Conservation (phyloP, 2,329 filamentous ascomycete genomes). For the Knufia petricola region DNA sequence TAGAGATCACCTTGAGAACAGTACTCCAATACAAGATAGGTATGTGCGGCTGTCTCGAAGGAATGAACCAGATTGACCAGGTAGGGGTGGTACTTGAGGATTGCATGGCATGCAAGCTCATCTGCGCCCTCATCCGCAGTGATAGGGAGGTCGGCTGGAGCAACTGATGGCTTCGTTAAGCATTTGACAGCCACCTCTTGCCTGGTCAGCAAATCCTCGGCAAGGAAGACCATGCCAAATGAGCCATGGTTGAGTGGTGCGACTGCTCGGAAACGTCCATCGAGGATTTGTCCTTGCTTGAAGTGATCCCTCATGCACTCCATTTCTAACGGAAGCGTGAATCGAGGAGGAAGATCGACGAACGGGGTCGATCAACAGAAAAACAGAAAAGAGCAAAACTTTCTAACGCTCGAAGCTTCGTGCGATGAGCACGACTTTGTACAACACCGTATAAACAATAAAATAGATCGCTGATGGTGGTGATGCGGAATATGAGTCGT, state of each 20-base stretch:
- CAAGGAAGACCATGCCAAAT: slow-evolving; percentile 97
- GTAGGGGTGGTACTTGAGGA: slow-evolving; percentile 71
- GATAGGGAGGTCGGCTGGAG: slow-evolving; percentile 38
- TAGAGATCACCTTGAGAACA: slow-evolving; percentile 94
- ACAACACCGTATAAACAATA: slow-evolving; percentile 19
- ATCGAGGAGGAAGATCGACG: neutral
- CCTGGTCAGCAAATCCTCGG: slow-evolving; percentile 65
- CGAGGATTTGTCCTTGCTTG: slow-evolving; percentile 66
- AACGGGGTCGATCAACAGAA: neutral
- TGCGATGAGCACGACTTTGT: slow-evolving; percentile 14
- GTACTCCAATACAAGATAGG: slow-evolving; percentile 89
- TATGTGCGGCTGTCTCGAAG: slow-evolving; percentile 84
- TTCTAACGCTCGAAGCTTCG: slow-evolving; percentile 3
- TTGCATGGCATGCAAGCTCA: slow-evolving; percentile 61
- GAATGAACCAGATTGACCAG: slow-evolving; percentile 86
- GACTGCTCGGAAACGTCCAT: slow-evolving; percentile 82
- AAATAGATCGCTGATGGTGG: slow-evolving; percentile 2
- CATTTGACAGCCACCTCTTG: slow-evolving; percentile 92
- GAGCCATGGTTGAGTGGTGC: slow-evolving; percentile 96
- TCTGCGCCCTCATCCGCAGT: slow-evolving; percentile 53
- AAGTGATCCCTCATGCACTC: slow-evolving; percentile 82
- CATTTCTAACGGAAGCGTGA: slow-evolving; percentile 39
- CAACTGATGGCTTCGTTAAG: slow-evolving; percentile 60
- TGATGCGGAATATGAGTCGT: slow-evolving; percentile 9
- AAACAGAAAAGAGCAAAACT: slow-evolving; percentile 3